Evolutionary conservation across 2,329 filamentous ascomycete genomes (phyloP), one percentile per base, ranked within the genome.

Genomic region (Corynespora cassiicola): DNA sequence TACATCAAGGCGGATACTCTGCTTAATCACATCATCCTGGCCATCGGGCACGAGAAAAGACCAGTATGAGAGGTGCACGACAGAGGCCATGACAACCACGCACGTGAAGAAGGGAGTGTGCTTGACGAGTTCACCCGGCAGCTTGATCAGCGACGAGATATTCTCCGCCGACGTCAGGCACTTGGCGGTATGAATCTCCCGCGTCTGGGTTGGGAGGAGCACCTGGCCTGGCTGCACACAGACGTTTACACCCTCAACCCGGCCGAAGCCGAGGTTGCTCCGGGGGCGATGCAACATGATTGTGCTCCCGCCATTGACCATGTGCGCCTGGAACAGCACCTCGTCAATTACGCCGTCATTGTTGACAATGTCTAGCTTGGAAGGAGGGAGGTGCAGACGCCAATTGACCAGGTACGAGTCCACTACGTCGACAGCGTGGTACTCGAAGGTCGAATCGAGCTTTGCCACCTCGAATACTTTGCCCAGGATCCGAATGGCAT

Each of bases 311-410:
- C 43, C 48, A 20, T 61, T 76, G 56, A 95, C 88, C 82, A 95
- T 92, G 47, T 88, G 86, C 1, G 88, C 90, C 65, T 95, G 89
- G 70, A 96, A 95, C 68, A 96, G 84, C 79, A 95, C 86, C 69
- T 95, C 89, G 63, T 96, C 91, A 8, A 91, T 76, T 36, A 42
- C 23, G 14, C 82, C 78, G 20, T 88, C 85, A 52, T 86, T 81
- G 46, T 80, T 79, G 42, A 82, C 80, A 36, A 95, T 73, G 45
- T 88, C 81, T 38, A 77, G 77, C 69, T 95, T 95, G 10, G 76
- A 76, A 11, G 78, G 74, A 0, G 91, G 90, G 1, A 96, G 74
- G 56, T 94, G 87, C 31, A 92, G 79, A 36, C 83, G 80, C 88
- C 89, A 96, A 63, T 90, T 91, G 10, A 77, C 76, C 29, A 86